Conservation (phyloP, 2,329 filamentous ascomycete genomes). For the Tolypocladium ophioglossoides region DNA sequence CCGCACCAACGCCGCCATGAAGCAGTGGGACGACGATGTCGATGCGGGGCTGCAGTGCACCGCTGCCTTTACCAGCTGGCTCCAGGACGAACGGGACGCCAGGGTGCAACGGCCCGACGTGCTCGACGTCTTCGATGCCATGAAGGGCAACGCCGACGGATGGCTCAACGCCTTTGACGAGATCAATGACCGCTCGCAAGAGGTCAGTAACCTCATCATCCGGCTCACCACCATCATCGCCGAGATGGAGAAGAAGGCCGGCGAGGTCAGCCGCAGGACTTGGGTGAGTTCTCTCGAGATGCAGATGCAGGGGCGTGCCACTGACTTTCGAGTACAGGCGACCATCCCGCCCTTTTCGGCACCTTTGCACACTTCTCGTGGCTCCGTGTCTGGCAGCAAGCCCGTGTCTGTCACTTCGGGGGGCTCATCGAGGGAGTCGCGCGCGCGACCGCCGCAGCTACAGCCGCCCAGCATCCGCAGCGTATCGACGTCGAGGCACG, state of each 20-base stretch:
- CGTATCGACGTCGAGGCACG: slow-evolving; percentile 4
- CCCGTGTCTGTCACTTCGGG: slow-evolving; percentile 1
- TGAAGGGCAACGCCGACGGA: slow-evolving; percentile 86
- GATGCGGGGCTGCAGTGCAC: slow-evolving; percentile 67
- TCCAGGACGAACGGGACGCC: slow-evolving; percentile 53
- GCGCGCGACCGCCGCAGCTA: neutral
- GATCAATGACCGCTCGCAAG: slow-evolving; percentile 61
- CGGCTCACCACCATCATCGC: slow-evolving; percentile 67
- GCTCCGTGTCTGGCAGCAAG: neutral
- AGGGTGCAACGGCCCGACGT: slow-evolving; percentile 51
- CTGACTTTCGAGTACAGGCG: slow-evolving; percentile 5
- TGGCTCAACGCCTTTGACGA: slow-evolving; percentile 76
- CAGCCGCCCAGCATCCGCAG: slow-evolving; percentile 9
- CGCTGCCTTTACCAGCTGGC: slow-evolving; percentile 65
- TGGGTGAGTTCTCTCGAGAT: slow-evolving; percentile 41
- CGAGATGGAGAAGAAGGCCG: slow-evolving; percentile 79
- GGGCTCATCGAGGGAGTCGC: slow-evolving; percentile 3
- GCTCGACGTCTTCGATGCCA: slow-evolving; percentile 70
- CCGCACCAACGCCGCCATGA: slow-evolving; percentile 66
- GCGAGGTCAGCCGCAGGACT: slow-evolving; percentile 69
- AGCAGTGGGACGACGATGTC: slow-evolving; percentile 70
- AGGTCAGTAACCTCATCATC: slow-evolving; percentile 58
- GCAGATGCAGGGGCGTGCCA: neutral
- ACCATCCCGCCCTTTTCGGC: slow-evolving; percentile 10
- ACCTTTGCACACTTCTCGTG: slow-evolving; percentile 2